Conservation (phyloP, 495 filamentous ascomycete species). For the Penicillium psychrofluorescens region DNA sequence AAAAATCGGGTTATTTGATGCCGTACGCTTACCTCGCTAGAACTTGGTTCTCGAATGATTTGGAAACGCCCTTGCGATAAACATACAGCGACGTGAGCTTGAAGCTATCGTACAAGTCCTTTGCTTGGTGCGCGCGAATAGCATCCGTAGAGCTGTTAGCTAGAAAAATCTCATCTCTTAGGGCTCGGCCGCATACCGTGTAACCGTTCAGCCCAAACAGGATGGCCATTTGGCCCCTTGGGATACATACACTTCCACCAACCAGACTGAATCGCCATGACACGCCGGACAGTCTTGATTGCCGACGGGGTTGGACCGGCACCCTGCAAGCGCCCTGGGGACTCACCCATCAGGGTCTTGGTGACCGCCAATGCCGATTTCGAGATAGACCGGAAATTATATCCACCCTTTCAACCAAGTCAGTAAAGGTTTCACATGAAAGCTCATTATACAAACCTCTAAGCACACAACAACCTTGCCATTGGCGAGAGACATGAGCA, state of each 20-base stretch:
- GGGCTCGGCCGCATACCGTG: slow-evolving; percentile 35
- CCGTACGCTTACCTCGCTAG: slow-evolving; percentile 59
- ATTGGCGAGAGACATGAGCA: slow-evolving; percentile 92
- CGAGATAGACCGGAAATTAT: slow-evolving; percentile 88
- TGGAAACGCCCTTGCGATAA: slow-evolving; percentile 59
- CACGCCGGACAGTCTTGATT: slow-evolving; percentile 42
- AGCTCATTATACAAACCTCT: slow-evolving; percentile 44
- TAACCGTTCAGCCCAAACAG: slow-evolving; percentile 39
- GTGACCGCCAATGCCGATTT: slow-evolving; percentile 87
- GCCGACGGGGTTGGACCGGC: slow-evolving; percentile 36
- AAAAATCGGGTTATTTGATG: background rate
- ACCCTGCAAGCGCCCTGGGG: slow-evolving; percentile 64
- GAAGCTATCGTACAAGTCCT: slow-evolving; percentile 58
- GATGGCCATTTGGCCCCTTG: slow-evolving; percentile 20
- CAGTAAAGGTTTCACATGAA: background rate
- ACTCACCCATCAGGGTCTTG: slow-evolving; percentile 88
- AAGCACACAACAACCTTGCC: slow-evolving; percentile 89
- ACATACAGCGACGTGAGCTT: slow-evolving; percentile 71
- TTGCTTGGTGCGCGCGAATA: slow-evolving; percentile 65
- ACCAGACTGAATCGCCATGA: slow-evolving; percentile 47
- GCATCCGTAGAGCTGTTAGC: slow-evolving; percentile 42
- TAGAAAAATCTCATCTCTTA: background rate
- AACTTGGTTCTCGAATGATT: slow-evolving; percentile 82
- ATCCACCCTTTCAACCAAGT: slow-evolving; percentile 58
- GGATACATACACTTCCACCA: slow-evolving; percentile 57